Conservation (phyloP, 1,139 yeast species). For the Suhomyces terraborum region DNA sequence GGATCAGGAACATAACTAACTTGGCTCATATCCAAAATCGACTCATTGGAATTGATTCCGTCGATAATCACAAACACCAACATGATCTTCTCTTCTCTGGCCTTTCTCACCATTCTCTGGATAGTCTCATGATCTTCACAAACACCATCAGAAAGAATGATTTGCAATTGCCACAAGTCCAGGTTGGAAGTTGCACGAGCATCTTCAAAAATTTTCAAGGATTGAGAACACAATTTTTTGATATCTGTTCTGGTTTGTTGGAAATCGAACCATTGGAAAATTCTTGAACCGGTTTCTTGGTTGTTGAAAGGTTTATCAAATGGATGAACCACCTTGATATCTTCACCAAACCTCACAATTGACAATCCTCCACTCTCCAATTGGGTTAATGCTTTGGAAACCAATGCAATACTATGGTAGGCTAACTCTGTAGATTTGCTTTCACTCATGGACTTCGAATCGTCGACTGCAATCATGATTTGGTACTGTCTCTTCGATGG, state of each 20-base stretch:
- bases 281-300: slow-evolving; percentile 78
- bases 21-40: slow-evolving; percentile 93
- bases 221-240: slow-evolving; percentile 65
- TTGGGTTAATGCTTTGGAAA: slow-evolving; percentile 90
- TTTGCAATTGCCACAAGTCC: slow-evolving; percentile 92
- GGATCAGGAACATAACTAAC: slow-evolving; percentile 73
- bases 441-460: slow-evolving; percentile 96
- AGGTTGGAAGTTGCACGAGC: slow-evolving; percentile 58
- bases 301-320: slow-evolving; percentile 80
- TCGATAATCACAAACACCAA: slow-evolving; percentile 92
- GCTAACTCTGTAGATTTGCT: slow-evolving; percentile 89
- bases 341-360: slow-evolving; percentile 88
- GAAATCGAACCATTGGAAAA: slow-evolving; percentile 89
- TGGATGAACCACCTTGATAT: slow-evolving; percentile 82
- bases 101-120: slow-evolving; percentile 81
- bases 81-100: slow-evolving; percentile 92
- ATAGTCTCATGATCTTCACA: slow-evolving; percentile 91
- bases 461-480: slow-evolving; percentile 96
- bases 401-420: slow-evolving; percentile 91
- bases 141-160: slow-evolving; percentile 92
- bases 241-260: slow-evolving; percentile 88
- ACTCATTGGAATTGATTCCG: slow-evolving; percentile 80
- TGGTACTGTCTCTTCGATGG: slow-evolving; percentile 98
- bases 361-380: slow-evolving; percentile 93
- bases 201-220: slow-evolving; percentile 72